These are phyloP conservation scores for Acorus calamus DNA, from an alignment of 106 monocot species.

Conservation along the genomic window DNA sequence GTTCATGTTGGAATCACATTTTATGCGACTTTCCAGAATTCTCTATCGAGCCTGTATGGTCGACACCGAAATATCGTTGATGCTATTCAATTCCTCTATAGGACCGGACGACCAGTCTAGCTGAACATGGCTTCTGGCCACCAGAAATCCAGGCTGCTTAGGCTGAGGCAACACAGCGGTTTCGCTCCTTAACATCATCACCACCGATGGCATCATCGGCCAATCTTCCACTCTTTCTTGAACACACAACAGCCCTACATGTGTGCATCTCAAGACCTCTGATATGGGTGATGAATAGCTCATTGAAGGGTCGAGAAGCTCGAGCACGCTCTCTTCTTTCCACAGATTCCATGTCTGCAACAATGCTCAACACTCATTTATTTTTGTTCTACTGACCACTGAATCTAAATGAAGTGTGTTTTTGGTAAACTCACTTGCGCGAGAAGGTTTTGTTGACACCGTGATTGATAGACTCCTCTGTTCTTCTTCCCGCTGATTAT, in stretches of 20 bases:
- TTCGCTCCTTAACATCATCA: conserved; percentile 22
- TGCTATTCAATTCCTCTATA: conserved; percentile 6
- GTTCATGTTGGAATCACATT: no score
- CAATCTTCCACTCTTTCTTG: conserved; percentile 28
- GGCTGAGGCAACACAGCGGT: conserved; percentile 14
- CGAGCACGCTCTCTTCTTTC: no score
- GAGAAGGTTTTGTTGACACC: no score
- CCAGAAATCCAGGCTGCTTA: conserved; percentile 23
- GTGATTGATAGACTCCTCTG: no score
- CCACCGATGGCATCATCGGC: conserved; percentile 25
- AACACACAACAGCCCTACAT: conserved; percentile 39
- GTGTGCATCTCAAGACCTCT: conserved; percentile 32
- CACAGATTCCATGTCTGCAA: no score
- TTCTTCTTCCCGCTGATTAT: conserved; percentile 32
- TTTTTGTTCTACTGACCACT: no score
- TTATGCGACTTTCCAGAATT: no score
- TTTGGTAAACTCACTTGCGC: no score
- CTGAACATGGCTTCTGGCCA: not conserved
- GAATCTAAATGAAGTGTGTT: no score
- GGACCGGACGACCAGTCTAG: not conserved
- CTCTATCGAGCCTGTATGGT: no score
- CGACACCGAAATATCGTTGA: conserved; percentile 14
- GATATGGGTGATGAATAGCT: not conserved
- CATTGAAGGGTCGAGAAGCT: no score
- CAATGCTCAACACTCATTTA: no score